Evolutionary conservation across 2,329 filamentous ascomycete species (phyloP).

Genomic region (Monosporascus sp.): DNA sequence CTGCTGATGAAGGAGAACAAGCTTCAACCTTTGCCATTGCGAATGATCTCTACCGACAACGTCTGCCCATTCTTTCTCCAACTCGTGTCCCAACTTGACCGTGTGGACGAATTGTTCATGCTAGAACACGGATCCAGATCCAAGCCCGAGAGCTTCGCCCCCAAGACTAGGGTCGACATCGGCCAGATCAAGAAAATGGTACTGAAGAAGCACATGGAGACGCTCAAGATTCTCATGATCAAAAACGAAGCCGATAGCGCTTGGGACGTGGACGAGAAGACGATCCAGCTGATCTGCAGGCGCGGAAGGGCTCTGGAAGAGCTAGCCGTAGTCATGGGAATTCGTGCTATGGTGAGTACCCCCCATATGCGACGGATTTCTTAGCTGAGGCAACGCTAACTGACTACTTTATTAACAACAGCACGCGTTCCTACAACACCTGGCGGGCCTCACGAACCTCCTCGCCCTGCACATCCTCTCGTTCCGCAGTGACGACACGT

Average conservation of each 20-base stretch:
- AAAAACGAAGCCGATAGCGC: slow-evolving; percentile 46
- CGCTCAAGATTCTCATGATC: slow-evolving; percentile 53
- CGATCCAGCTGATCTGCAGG: slow-evolving; percentile 47
- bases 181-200: slow-evolving; percentile 53
- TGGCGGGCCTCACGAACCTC: slow-evolving; percentile 41
- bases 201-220: slow-evolving; percentile 51
- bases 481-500: slow-evolving; percentile 51
- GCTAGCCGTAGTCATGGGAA: slow-evolving; percentile 49
- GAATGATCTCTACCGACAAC: slow-evolving; percentile 58
- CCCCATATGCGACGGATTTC: background rate
- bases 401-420: slow-evolving; percentile 19
- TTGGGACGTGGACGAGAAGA: slow-evolving; percentile 55
- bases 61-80: slow-evolving; percentile 50
- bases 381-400: slow-evolving; percentile 2
- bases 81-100: slow-evolving; percentile 45
- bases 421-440: slow-evolving; percentile 53
- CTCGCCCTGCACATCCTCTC: slow-evolving; percentile 50
- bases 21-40: slow-evolving; percentile 43
- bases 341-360: slow-evolving; percentile 47
- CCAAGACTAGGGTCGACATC: slow-evolving; percentile 43
- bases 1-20: slow-evolving; percentile 50
- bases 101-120: slow-evolving; percentile 54
- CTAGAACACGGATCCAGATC: slow-evolving; percentile 48
- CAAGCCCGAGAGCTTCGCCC: slow-evolving; percentile 47
- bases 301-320: slow-evolving; percentile 47